Evolutionary conservation across 2,329 filamentous ascomycete species (phyloP), one percentile per base, ranked within the genome.

Genomic region (Penicillium sp.): DNA sequence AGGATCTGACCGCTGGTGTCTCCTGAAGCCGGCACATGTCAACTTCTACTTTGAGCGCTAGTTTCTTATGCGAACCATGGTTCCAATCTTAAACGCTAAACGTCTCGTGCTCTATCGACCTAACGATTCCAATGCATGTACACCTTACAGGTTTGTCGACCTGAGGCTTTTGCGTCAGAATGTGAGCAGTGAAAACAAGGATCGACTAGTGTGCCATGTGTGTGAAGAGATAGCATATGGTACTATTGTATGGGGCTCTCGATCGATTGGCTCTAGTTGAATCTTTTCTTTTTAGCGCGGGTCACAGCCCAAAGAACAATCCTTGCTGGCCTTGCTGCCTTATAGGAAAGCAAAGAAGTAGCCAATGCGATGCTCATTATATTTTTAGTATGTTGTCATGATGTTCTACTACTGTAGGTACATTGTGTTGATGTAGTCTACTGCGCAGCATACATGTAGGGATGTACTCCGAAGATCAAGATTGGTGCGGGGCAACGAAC

Each of bases 221-320:
- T 27, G 36, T 55, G 47, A 46, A 56, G 51, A 52, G 51, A 38
- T 45, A 27, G 42, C 47, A 55, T 46, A 29, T 47, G 40, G 30
- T 41, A 27, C 23, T 49, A 45, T 42, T 36, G 38, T 19, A 35
- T 55, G 34, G 39, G 52, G 47, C 47, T 38, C 4, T 14, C 26
- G 42, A 63, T 63, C 51, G 61, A 65, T 65, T 65, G 62, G 61
- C 52, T 56, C 29, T 50, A 55, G 26, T 57, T 62, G 57, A 60
- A 64, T 64, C 62, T 64, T 55, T 47, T 48, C 11, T 30, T 39
- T 36, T 55, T 59, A 58, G 58, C 55, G 50, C 47, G 38, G 30
- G 16, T 42, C 23, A 39, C 39, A 41, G 45, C 54, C 51, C 58
- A 49, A 58, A 38, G 35, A 41, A 19, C 14, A 39, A 39, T 36